Conservation (phyloP, 257 asterid species). For the Striga asiatica region DNA sequence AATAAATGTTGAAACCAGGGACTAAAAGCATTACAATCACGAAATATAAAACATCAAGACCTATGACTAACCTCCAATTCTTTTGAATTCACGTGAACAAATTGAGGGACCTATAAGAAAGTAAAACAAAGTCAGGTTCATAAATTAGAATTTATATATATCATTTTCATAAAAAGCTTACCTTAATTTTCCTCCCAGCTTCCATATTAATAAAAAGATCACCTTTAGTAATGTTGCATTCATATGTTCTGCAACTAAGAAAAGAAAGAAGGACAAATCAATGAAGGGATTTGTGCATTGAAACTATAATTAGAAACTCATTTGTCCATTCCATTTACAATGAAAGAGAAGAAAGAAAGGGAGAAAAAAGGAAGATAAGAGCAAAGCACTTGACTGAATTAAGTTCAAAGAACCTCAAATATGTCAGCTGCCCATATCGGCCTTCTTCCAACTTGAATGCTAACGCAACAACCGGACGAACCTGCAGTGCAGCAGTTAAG, state of each 20-base stretch:
- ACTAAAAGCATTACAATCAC: slow-evolving; percentile 5
- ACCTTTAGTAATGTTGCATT: slow-evolving; percentile 90
- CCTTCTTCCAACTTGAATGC: slow-evolving; percentile 98
- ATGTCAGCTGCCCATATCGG: slow-evolving; percentile 87
- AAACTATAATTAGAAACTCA: slow-evolving; percentile 3
- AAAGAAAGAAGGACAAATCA: slow-evolving; percentile 5
- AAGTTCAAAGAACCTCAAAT: slow-evolving; percentile 52
- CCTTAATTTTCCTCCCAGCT: slow-evolving; percentile 94
- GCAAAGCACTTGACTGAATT: background rate
- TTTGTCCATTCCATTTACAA: background rate
- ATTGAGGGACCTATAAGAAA: slow-evolving; percentile 73
- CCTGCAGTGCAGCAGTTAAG: slow-evolving; percentile 43
- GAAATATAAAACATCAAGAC: background rate
- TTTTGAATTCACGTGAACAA: slow-evolving; percentile 95
- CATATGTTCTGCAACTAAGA: slow-evolving; percentile 57
- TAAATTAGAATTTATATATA: background rate
- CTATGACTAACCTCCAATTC: slow-evolving; percentile 85
- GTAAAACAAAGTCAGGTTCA: slow-evolving; percentile 11
- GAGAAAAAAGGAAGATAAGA: too few relatives aligned
- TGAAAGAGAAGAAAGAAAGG: too few relatives aligned
- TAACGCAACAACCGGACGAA: slow-evolving; percentile 92
- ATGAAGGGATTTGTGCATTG: background rate
- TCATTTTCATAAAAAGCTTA: slow-evolving; percentile 18
- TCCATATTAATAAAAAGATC: slow-evolving; percentile 74
- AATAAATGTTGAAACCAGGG: background rate